phyloP scores from a whole-genome alignment of 2,329 filamentous ascomycete species.

The Elsinoe australis region DNA sequence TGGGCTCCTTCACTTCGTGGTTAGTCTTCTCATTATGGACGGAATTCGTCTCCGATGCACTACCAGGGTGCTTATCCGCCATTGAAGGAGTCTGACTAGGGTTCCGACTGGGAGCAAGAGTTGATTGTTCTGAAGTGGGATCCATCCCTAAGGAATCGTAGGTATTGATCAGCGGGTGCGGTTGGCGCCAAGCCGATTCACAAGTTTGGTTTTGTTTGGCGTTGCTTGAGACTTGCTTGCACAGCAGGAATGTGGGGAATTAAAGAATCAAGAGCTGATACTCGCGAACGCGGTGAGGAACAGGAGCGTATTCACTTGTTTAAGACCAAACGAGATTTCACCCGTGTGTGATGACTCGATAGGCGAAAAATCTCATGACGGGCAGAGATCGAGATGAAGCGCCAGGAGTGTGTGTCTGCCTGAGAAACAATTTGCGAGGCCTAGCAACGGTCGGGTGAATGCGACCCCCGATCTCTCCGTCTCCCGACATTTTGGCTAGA shows the following conservation, averaged over 20 bases:
- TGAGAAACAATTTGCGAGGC: neutral
- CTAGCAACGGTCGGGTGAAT: constrained; percentile 8
- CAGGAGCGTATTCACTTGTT: neutral
- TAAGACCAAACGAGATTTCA: neutral
- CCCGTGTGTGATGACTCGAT: neutral
- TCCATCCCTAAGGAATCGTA: neutral
- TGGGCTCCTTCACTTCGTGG: neutral
- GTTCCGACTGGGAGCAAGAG: constrained; percentile 13
- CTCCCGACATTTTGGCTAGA: neutral
- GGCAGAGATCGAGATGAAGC: constrained; percentile 10
- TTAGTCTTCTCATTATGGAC: neutral
- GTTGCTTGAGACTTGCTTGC: constrained; percentile 1
- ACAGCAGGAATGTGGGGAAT: neutral
- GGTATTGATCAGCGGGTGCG: neutral
- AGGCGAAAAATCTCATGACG: neutral
- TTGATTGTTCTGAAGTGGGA: constrained; percentile 1
- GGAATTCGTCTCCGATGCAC: constrained; percentile 3
- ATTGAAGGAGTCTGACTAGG: constrained; percentile 10
- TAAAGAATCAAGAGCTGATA: no score
- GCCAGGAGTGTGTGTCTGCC: neutral
- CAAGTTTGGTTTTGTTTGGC: neutral
- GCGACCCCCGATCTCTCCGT: neutral
- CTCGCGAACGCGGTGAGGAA: no score
- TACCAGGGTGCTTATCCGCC: constrained; percentile 3
- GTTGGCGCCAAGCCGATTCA: constrained; percentile 12